phyloP scores from a whole-genome alignment of 257 asterid genomes.

The Fraxinus excelsior region DNA sequence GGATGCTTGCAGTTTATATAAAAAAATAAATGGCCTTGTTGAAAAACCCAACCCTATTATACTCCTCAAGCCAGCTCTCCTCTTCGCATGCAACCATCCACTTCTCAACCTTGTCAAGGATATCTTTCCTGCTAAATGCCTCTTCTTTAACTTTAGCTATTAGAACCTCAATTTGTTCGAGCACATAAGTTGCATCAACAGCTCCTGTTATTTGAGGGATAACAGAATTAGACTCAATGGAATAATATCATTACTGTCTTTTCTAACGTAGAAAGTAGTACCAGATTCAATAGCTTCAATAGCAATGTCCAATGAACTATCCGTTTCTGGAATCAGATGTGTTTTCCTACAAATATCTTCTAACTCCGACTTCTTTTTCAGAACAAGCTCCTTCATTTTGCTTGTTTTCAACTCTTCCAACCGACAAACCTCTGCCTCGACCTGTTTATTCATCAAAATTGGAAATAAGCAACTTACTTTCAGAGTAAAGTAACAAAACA shows the following conservation, averaged over 20 bases:
- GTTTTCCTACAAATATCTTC: conserved; percentile 85
- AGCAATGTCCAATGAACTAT: conserved; percentile 56
- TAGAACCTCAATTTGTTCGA: conserved; percentile 88
- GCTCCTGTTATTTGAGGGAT: conserved; percentile 53
- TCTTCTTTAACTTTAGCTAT: conserved; percentile 86
- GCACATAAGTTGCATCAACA: conserved; percentile 77
- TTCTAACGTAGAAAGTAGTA: conserved; percentile 27
- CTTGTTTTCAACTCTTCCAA: conserved; percentile 85
- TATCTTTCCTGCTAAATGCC: conserved; percentile 87
- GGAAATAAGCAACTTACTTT: background rate
- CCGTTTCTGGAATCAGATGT: conserved; percentile 69
- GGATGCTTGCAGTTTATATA: conserved; percentile 15
- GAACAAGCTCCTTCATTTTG: conserved; percentile 95
- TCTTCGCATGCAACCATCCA: conserved; percentile 96
- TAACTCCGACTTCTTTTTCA: conserved; percentile 86
- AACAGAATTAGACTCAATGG: conserved; percentile 16
- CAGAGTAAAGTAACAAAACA: background rate
- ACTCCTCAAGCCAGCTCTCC: conserved; percentile 99
- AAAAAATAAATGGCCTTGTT: conserved; percentile 8
- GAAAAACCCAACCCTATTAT: conserved; percentile 68
- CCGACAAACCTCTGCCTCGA: conserved; percentile 81
- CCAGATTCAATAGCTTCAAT: conserved; percentile 91
- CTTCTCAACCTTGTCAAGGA: conserved; percentile 95
- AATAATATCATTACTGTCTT: conserved; percentile 16
- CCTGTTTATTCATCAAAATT: conserved; percentile 40